Conservation (phyloP, 2,329 filamentous ascomycete species). For the Fusarium ramigenum region DNA sequence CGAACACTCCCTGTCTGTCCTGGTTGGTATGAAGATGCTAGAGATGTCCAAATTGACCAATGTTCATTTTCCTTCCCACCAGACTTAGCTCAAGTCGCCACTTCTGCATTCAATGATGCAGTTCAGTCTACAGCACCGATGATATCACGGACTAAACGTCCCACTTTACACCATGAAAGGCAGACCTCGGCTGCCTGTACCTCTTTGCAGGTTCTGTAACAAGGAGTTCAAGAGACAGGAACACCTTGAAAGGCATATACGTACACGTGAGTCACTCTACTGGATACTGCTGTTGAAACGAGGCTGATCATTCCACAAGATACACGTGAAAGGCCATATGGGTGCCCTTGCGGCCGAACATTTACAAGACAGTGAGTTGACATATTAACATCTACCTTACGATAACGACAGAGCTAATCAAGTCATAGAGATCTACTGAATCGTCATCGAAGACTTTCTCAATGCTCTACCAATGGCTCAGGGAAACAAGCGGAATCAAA, state of each 20-base stretch:
- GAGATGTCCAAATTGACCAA: neutral
- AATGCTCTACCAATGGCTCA: neutral
- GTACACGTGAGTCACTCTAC: neutral
- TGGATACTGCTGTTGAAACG: rapidly evolving
- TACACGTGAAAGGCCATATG: neutral
- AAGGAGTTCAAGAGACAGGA: neutral
- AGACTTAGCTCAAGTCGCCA: neutral
- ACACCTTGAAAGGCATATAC: neutral
- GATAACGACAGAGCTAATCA: neutral
- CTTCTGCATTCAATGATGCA: neutral
- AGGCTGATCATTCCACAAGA: neutral
- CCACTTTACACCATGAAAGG: neutral
- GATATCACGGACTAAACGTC: neutral
- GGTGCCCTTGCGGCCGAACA: neutral
- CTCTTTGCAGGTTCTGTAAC: neutral
- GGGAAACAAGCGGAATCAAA: neutral
- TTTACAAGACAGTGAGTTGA: conserved; percentile 3
- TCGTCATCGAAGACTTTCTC: neutral
- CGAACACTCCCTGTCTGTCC: neutral
- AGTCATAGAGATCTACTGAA: neutral
- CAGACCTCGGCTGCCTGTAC: neutral
- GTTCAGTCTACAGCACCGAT: neutral
- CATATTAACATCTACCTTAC: too few species aligned
- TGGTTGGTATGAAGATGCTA: neutral
- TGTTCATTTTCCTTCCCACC: neutral